A percentile compares a stretch with the other conserved stretches of the same genome.
Evolutionary conservation across 2,329 filamentous ascomycete genomes (phyloP).

Genomic region (Penicillium sp.): DNA sequence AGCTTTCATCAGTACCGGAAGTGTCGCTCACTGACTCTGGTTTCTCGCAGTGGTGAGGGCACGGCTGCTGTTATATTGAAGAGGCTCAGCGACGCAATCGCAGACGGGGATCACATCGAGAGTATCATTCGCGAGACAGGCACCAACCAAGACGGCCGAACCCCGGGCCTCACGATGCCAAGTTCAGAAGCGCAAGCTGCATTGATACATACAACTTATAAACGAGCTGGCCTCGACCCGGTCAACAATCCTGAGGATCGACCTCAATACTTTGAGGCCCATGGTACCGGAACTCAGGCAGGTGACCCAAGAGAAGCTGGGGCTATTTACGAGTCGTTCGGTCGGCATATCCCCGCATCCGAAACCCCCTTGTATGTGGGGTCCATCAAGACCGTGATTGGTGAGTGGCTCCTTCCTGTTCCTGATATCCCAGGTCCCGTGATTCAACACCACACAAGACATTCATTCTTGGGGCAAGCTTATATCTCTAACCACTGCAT

Average conservation of each 20-base stretch:
- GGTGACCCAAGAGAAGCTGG: slow-evolving; percentile 19
- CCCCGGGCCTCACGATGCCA: slow-evolving; percentile 28
- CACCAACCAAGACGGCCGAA: slow-evolving; percentile 30
- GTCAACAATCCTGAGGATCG: slow-evolving; percentile 18
- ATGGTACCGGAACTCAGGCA: slow-evolving; percentile 34
- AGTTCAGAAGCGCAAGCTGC: slow-evolving; percentile 30
- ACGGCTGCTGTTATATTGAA: slow-evolving; percentile 50
- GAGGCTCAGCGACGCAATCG: slow-evolving; percentile 43
- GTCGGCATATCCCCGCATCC: not conserved
- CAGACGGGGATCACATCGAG: slow-evolving; percentile 40
- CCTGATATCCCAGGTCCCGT: slow-evolving; percentile 17
- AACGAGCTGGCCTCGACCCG: slow-evolving; percentile 30
- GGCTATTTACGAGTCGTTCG: slow-evolving; percentile 5
- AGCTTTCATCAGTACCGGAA: no score
- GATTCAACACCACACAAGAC: slow-evolving; percentile 24
- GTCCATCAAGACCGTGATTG: not conserved
- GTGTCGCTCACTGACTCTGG: no score
- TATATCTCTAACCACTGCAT: no score
- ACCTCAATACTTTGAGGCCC: slow-evolving; percentile 39
- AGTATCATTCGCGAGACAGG: slow-evolving; percentile 28
- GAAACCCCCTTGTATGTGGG: not conserved
- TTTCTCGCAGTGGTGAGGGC: slow-evolving; percentile 41
- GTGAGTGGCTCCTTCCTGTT: not conserved
- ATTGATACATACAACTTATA: slow-evolving; percentile 35
- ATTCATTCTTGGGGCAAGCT: slow-evolving; percentile 13